Conservation (phyloP, 1,139 yeast species). For the Zhuliangozyma blackwelliae region DNA sequence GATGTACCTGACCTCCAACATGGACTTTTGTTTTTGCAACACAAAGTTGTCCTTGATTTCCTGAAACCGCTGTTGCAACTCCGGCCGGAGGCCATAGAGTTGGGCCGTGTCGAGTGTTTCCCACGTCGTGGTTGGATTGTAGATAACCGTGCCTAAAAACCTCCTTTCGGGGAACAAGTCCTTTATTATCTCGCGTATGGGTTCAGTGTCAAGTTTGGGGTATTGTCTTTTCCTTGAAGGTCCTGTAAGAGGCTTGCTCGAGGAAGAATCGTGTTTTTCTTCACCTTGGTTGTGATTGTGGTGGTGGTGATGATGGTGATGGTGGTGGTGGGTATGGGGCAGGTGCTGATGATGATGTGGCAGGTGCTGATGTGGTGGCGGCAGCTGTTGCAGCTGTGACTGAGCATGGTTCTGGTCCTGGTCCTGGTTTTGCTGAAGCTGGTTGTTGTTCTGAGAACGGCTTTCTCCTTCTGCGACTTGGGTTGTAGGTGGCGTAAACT, state of each 20-base stretch:
- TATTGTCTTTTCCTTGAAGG: slow-evolving; percentile 5
- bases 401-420: slow-evolving; percentile 11
- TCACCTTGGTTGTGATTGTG: slow-evolving; percentile 1
- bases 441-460: slow-evolving; percentile 10
- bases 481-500: too few species aligned
- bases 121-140: slow-evolving; percentile 54
- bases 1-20: slow-evolving; percentile 22
- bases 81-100: slow-evolving; percentile 34
- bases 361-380: not conserved
- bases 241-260: not conserved
- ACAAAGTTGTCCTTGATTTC: slow-evolving; percentile 26
- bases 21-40: slow-evolving; percentile 5
- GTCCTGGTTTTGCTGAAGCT: slow-evolving; percentile 10
- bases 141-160: slow-evolving; percentile 58
- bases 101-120: slow-evolving; percentile 33
- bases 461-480: not conserved
- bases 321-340: slow-evolving; percentile 1
- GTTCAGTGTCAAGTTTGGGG: slow-evolving; percentile 36
- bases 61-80: slow-evolving; percentile 27
- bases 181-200: slow-evolving; percentile 42
- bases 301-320: not conserved
- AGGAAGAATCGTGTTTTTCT: not conserved
- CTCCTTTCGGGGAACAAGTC: slow-evolving; percentile 45
- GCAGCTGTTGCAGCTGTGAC: not conserved
- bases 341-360: not conserved